phyloP scores from a whole-genome alignment of 306 rosid genomes.

The Vigna radiata region DNA sequence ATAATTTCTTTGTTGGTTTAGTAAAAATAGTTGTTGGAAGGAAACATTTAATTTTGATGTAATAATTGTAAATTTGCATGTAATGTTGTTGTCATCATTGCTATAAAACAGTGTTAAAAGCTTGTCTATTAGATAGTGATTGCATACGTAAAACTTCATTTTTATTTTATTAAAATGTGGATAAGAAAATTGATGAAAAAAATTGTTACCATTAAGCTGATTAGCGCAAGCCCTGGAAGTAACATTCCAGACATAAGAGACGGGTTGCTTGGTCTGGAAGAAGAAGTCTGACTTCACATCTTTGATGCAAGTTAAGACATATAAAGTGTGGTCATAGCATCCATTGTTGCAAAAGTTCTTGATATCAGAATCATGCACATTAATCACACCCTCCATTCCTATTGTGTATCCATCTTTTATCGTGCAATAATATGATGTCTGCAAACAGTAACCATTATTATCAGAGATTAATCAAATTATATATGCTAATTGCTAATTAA shows the following conservation, averaged over 20 bases:
- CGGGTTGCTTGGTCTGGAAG: slow-evolving; percentile 46
- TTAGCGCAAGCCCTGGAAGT: slow-evolving; percentile 32
- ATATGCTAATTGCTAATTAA: background rate
- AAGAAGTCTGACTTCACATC: slow-evolving; percentile 50
- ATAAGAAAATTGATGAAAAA: too few species aligned
- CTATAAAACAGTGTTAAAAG: too few species aligned
- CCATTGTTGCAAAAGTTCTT: slow-evolving; percentile 42
- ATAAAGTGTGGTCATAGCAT: slow-evolving; percentile 43
- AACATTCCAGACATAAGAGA: slow-evolving; percentile 4
- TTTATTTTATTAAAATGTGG: too few species aligned
- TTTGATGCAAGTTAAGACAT: slow-evolving; percentile 45
- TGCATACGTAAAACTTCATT: too few species aligned
- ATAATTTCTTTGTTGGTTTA: too few species aligned
- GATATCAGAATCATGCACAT: slow-evolving; percentile 30
- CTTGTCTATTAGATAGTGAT: too few species aligned
- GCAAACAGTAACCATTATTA: background rate
- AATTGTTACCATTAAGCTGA: slow-evolving; percentile 13
- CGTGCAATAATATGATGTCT: slow-evolving; percentile 8
- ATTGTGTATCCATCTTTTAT: background rate
- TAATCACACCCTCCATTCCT: slow-evolving; percentile 36
- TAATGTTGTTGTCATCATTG: too few species aligned
- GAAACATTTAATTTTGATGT: too few species aligned
- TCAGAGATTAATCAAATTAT: background rate
- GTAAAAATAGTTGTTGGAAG: too few species aligned
- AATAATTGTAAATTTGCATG: too few species aligned